These are phyloP conservation scores for Peronosclerospora sorghi DNA, from an alignment of 352 stramenopile species.

Conservation along the genomic window DNA sequence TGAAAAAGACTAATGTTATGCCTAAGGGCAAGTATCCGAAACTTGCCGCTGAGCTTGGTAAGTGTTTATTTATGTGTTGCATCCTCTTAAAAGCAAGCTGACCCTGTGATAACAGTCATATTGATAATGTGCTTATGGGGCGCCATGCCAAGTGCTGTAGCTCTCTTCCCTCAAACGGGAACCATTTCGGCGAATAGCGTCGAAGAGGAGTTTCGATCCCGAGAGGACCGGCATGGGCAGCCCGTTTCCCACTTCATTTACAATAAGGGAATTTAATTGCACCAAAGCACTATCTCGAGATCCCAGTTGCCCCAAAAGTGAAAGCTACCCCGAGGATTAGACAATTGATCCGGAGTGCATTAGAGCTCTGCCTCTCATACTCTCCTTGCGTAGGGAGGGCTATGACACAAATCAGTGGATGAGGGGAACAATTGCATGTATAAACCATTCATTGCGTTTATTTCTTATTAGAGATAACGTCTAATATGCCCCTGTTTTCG, in stretches of 20 bases:
- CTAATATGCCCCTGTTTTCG: too few relatives aligned
- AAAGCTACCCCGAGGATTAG: conserved; percentile 22
- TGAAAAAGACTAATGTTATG: conserved; percentile 71
- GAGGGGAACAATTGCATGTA: too few relatives aligned
- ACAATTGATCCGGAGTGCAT: conserved; percentile 31
- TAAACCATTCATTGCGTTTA: too few relatives aligned
- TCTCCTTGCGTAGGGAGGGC: conserved; percentile 20
- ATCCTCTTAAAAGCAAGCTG: neutral
- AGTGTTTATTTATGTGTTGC: conserved; percentile 1
- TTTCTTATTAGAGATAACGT: too few relatives aligned
- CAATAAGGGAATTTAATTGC: conserved; percentile 74
- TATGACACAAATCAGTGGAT: conserved; percentile 19
- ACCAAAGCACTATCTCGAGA: neutral
- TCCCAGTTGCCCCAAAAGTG: neutral
- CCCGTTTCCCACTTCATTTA: conserved; percentile 58
- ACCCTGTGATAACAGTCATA: conserved; percentile 23
- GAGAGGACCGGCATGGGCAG: conserved; percentile 44
- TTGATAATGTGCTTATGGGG: conserved; percentile 73
- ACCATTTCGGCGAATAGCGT: conserved; percentile 50
- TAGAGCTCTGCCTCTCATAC: conserved; percentile 24
- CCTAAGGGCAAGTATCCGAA: conserved; percentile 55
- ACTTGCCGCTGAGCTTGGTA: conserved; percentile 68
- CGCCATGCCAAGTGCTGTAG: conserved; percentile 62
- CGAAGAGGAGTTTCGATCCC: conserved; percentile 50
- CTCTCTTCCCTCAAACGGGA: conserved; percentile 73